Evolutionary conservation across 2,329 filamentous ascomycete genomes (phyloP).

Genomic region (Fusarium sambucinum): DNA sequence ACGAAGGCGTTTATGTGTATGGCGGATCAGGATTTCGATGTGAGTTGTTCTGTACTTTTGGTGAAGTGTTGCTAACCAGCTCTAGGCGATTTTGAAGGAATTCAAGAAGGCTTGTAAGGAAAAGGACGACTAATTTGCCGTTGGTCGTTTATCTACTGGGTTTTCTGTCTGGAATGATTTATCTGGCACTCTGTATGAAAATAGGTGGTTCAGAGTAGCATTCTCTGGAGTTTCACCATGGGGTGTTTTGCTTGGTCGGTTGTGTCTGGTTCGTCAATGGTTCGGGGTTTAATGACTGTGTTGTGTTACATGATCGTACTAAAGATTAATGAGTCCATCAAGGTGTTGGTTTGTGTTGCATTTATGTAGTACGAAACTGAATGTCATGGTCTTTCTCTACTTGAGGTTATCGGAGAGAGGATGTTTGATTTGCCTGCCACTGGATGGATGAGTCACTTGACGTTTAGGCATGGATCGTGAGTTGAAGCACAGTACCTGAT

Average conservation of each 20-base stretch:
- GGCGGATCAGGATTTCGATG: constrained; percentile 66
- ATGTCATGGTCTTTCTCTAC: background rate
- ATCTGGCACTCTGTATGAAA: too few species aligned
- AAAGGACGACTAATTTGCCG: constrained; percentile 21
- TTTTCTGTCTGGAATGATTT: background rate
- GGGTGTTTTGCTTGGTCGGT: background rate
- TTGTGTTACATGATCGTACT: background rate
- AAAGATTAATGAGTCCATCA: background rate
- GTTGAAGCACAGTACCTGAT: background rate
- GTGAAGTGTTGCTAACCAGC: constrained; percentile 5
- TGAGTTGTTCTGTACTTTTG: constrained; percentile 39
- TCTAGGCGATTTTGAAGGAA: constrained; percentile 38
- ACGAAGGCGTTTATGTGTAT: constrained; percentile 63
- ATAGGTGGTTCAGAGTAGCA: background rate
- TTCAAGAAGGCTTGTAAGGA: constrained; percentile 39
- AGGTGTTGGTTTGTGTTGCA: background rate
- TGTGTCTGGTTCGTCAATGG: background rate
- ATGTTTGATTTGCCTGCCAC: too few species aligned
- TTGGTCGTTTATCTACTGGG: background rate
- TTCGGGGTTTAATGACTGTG: background rate
- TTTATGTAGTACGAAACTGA: background rate
- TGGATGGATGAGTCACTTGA: background rate
- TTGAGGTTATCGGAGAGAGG: background rate
- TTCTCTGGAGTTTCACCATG: background rate
- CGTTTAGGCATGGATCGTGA: background rate